Base-by-base conservation (phyloP, 345 rosid species). In the Sisymbrium irio region DNA sequence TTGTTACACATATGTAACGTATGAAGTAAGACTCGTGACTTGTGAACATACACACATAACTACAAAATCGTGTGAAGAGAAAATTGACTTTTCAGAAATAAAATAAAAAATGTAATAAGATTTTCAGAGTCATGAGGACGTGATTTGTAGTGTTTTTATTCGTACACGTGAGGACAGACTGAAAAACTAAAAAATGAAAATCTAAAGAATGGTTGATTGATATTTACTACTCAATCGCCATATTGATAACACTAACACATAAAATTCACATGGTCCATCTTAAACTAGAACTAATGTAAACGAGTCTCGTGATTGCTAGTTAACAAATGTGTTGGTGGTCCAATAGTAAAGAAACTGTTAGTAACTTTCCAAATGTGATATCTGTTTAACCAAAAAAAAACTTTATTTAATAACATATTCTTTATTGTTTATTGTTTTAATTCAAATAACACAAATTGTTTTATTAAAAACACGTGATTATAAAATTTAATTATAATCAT, bases 21-120 rank as follows among this genome's bases (percentile, higher is more conserved):
- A 55, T 55, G 53, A 68, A 41, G 22, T 56, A 57, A 56, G 55
- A 44, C 30, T 56, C 42, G 63, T 25, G 54, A 68, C 64, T 55
- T 18, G 42, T 18, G 63, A 68, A 68, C 73, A 68, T 25, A 25
- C 63, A 25, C 63, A 27, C 17, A 55, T 61, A 42, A 14, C 47
- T 51, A 51, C 27, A 35, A 65, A 65, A 65, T 65, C 45, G 20
- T 25, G 60, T 22, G 11, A 39, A 68, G 51, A 27, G 7, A 12
- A 67, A 10, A 27, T 10, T 36, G 71, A 36, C 47, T 19, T 37
- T 19, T 37, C 30, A 37, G 13, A 10, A 25, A 4, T 5, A 35
- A 30, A 5, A 18, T 9, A 3, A 19, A 4, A 47, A 12, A 47
- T 47, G 2, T 4, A 10, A 10, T 42, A 5, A 33, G 25, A 50